Evolutionary conservation across 306 rosid species (phyloP), one percentile per base, ranked within the genome.

Genomic region (Benincasa hispida): DNA sequence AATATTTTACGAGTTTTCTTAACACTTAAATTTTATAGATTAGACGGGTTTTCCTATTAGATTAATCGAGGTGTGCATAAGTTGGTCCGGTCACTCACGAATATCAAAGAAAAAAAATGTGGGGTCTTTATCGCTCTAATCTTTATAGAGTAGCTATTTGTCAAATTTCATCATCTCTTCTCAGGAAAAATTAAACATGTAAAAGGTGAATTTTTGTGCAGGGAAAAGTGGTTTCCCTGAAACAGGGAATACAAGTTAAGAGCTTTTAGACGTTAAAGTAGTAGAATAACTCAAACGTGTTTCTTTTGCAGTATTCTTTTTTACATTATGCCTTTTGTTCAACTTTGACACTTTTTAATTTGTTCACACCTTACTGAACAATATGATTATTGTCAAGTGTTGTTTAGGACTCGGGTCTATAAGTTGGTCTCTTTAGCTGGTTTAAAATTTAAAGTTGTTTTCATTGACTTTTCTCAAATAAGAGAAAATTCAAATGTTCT

Each of bases 361-460:
- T 62, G 70, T 62, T 62, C 70, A 62, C 70, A 30, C 65, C 65
- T 25, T 59, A 59, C 70, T 62, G 14, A 34, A 34, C 70, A 62
- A 32, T 62, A 62, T 62, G 70, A 62, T 62, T 62, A 19, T 62
- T 32, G 24, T 2, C 14, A 15, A 32, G 45, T 62, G 69, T 62
- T 62, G 70, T 62, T 62, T 62, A 32, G 42, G 42, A 61, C 7
- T 28, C 41, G 5, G 1, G 21, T 60, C 10, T 7, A 32, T 17
- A 18, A 18, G 45, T 62, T 18, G 14, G 7, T 45, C 45, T 62
- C 14, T 17, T 62, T 62, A 17, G 69, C 32, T 62, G 18, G 69
- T 15, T 28, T 27, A 60, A 28, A 28, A 28, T 28, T 14, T 30
- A 27, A 57, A 59, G 66, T 59, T 59, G 59, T 53, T 53, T 53